Evolutionary conservation across 495 filamentous ascomycete species (phyloP), one percentile per base, ranked within the genome.

Genomic region (Annulohypoxylon stygium): DNA sequence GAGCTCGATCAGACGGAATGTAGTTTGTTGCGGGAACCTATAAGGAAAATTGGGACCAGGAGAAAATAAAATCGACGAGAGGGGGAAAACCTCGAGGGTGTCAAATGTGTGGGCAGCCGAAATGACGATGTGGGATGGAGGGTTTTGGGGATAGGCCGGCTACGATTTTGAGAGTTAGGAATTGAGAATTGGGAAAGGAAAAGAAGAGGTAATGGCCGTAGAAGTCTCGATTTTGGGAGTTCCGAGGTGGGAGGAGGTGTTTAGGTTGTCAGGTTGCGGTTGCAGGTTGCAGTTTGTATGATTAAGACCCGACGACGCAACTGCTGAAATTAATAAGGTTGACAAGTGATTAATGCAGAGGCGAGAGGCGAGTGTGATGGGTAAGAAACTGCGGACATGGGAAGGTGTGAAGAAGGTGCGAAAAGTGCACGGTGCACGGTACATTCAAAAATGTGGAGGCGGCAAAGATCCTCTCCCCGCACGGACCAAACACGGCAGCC

Each of bases 51-150:
- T 47, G 30, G 65, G 50, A 58, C 23, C 30, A 41, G 59, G 26
- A 61, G 53, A 59, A 70, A 65, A 23, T 23, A 30, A 64, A 64
- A 57, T 70, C 62, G 43, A 68, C 61, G 68, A 75, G 68, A 55
- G 75, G 67, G 60, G 73, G 65, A 67, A 67, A 69, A 69, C 53
- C 61, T 67, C 23, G 73, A 30, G 36, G 73, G 57, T 71, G 61
- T 70, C 63, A 67, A 62, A 66, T 58, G 65, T 57, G 50, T 57
- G 61, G 71, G 50, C n/a, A 50, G 48, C 53, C 55, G 36, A 64
- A 64, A 61, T 60, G 61, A 30, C 39, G 61, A 48, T 23, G 55
- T 59, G 36, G 55, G 34, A 66, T 41, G 65, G 60, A 61, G 43
- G 65, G 65, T 59, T 26, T 61, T 54, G 16, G 30, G 53, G 57